These are phyloP conservation scores for Bombardia bombarda DNA, from an alignment of 495 filamentous ascomycete species.

Conservation along the genomic window DNA sequence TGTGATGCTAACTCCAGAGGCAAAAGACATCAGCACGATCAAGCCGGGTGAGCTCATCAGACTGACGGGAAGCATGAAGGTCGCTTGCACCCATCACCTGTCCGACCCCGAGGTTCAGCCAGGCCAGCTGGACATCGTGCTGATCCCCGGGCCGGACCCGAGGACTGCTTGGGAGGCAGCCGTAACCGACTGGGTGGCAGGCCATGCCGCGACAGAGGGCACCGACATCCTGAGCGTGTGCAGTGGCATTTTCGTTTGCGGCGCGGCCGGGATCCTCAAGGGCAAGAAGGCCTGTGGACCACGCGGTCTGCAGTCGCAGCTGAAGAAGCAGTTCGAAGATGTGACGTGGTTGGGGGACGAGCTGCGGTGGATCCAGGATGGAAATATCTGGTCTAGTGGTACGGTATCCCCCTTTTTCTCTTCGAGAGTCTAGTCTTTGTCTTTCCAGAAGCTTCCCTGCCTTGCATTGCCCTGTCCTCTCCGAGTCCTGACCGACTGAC, in stretches of 20 bases:
- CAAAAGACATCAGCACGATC: slow-evolving; percentile 31
- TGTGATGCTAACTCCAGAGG: no score
- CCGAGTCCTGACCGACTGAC: neutral
- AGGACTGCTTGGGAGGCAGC: slow-evolving; percentile 20
- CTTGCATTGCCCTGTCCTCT: neutral
- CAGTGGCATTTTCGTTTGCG: slow-evolving; percentile 42
- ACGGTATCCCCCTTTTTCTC: slow-evolving; percentile 17
- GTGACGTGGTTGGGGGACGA: slow-evolving; percentile 39
- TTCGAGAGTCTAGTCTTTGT: no score
- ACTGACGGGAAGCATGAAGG: slow-evolving; percentile 26
- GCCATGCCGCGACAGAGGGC: slow-evolving; percentile 23
- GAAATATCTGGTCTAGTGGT: slow-evolving; percentile 56
- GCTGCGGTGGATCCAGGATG: slow-evolving; percentile 44
- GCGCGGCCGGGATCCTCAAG: slow-evolving; percentile 41
- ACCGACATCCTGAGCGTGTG: slow-evolving; percentile 48
- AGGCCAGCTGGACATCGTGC: slow-evolving; percentile 44
- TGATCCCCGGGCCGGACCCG: slow-evolving; percentile 47
- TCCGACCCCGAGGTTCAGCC: slow-evolving; percentile 34
- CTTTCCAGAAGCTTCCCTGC: no score
- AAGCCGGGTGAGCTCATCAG: slow-evolving; percentile 17
- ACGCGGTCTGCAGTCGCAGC: slow-evolving; percentile 33
- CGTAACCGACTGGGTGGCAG: slow-evolving; percentile 37
- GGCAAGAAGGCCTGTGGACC: slow-evolving; percentile 45
- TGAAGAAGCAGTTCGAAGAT: slow-evolving; percentile 37
- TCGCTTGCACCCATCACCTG: slow-evolving; percentile 34